Conservation (phyloP, 2,329 filamentous ascomycete species). For the Fusarium duplospermum region DNA sequence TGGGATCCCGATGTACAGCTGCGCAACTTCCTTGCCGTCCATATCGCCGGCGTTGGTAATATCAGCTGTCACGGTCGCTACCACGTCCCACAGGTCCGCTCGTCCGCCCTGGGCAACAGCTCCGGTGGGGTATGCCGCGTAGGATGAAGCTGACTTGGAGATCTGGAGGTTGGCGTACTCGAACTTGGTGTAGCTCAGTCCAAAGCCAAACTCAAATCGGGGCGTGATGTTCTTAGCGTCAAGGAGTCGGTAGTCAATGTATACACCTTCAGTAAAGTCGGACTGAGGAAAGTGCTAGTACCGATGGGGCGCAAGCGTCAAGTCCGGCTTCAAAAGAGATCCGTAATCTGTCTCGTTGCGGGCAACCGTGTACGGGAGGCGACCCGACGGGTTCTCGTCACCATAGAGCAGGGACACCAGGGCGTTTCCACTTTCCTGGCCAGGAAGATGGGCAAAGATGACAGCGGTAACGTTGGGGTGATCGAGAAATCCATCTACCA, state of each 20-base stretch:
- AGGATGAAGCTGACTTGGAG: neutral
- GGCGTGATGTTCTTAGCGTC: neutral
- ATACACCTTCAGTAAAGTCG: neutral
- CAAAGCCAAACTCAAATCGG: neutral
- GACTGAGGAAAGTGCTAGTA: neutral
- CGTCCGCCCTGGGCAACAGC: neutral
- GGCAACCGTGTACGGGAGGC: neutral
- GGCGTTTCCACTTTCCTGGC: neutral
- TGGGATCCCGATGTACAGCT: neutral
- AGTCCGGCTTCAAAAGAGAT: neutral
- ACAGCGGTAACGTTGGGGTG: neutral
- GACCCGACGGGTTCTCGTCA: neutral
- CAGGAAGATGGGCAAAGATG: neutral
- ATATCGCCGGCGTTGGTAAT: neutral
- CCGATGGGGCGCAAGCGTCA: neutral
- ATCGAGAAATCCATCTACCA: neutral
- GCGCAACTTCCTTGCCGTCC: neutral
- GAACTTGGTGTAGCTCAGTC: neutral
- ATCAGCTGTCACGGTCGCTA: neutral
- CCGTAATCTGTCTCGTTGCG: neutral
- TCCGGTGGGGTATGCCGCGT: neutral
- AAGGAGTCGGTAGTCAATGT: neutral
- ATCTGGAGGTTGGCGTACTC: neutral
- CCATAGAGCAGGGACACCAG: neutral
- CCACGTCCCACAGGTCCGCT: neutral